Evolutionary conservation across 1,284 basidiomycete genomes (phyloP).

Genomic region (Trametes versicolor): DNA sequence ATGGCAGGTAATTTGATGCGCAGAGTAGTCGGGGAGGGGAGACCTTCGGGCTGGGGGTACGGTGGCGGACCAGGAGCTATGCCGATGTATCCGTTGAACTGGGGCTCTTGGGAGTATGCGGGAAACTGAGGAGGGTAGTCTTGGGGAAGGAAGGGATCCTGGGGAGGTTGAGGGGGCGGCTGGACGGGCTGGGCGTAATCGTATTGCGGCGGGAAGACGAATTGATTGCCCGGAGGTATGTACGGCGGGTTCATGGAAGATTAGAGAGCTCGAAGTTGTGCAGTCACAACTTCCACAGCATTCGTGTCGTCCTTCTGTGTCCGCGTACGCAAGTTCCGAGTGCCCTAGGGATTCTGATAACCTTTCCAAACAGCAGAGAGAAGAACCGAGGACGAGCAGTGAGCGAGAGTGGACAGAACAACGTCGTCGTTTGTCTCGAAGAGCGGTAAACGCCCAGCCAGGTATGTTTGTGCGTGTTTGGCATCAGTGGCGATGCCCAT

Average conservation of each 20-base stretch:
- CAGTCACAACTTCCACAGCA: conserved; percentile 27
- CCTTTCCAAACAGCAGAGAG: conserved; percentile 9
- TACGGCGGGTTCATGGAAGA: conserved; percentile 37
- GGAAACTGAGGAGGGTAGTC: conserved; percentile 8
- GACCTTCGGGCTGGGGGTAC: conserved; percentile 5
- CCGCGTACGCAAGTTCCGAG: background rate
- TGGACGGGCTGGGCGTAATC: conserved; percentile 15
- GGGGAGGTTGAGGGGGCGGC: conserved; percentile 8
- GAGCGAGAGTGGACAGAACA: conserved; percentile 26
- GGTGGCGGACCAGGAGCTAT: conserved; percentile 19
- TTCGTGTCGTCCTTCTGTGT: conserved; percentile 20
- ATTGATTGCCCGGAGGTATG: conserved; percentile 32
- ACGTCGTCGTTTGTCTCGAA: conserved; percentile 33
- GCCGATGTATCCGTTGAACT: conserved; percentile 18
- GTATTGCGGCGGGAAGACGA: conserved; percentile 26
- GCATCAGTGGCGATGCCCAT: conserved; percentile 31
- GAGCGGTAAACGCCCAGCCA: conserved; percentile 26
- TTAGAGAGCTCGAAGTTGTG: conserved; percentile 27
- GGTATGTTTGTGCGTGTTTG: conserved; percentile 39
- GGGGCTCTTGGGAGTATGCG: conserved; percentile 11
- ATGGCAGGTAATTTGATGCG: conserved; percentile 43
- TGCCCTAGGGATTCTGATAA: conserved; percentile 1
- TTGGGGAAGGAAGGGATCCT: conserved; percentile 5
- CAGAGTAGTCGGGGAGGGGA: conserved; percentile 25
- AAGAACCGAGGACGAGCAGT: conserved; percentile 10